Conservation (phyloP, 2,329 filamentous ascomycete species). For the Pyrenochaeta sp. region DNA sequence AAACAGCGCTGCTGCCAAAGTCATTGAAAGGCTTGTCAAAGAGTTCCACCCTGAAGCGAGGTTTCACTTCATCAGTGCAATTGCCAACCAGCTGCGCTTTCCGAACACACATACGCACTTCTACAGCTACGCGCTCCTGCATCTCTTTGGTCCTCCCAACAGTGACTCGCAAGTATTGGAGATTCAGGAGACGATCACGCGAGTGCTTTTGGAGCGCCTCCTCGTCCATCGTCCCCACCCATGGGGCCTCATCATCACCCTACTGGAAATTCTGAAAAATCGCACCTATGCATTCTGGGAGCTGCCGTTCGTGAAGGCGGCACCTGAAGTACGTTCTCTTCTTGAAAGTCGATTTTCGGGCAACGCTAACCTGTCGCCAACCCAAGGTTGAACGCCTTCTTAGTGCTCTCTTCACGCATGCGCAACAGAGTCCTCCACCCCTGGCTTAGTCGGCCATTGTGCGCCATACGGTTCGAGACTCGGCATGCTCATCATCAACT, state of each 20-base stretch:
- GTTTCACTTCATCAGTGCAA: constrained; percentile 83
- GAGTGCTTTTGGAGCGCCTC: constrained; percentile 86
- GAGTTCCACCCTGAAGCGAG: constrained; percentile 79
- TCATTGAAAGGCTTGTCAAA: constrained; percentile 79
- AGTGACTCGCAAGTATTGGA: constrained; percentile 74
- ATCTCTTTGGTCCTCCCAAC: constrained; percentile 72
- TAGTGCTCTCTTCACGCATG: constrained; percentile 56
- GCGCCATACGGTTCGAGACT: neutral
- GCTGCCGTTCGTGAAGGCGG: constrained; percentile 87
- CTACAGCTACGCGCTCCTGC: constrained; percentile 85
- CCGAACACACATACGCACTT: constrained; percentile 91
- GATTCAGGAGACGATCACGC: constrained; percentile 89
- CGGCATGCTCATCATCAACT: constrained; percentile 5
- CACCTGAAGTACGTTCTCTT: constrained; percentile 70
- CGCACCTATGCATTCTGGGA: constrained; percentile 92
- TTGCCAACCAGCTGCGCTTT: constrained; percentile 91
- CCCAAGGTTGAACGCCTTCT: constrained; percentile 56
- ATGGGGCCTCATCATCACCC: constrained; percentile 90
- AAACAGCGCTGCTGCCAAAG: constrained; percentile 71
- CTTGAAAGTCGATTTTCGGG: constrained; percentile 8
- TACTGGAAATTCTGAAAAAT: constrained; percentile 91
- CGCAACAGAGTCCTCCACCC: constrained; percentile 56
- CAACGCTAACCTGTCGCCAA: constrained; percentile 21
- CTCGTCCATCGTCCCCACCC: constrained; percentile 92
- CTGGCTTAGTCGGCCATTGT: constrained; percentile 32